A percentile compares a stretch with the other conserved stretches of the same genome.
Conservation (phyloP, 1,139 yeast species). For the Yamadazyma siamensis region DNA sequence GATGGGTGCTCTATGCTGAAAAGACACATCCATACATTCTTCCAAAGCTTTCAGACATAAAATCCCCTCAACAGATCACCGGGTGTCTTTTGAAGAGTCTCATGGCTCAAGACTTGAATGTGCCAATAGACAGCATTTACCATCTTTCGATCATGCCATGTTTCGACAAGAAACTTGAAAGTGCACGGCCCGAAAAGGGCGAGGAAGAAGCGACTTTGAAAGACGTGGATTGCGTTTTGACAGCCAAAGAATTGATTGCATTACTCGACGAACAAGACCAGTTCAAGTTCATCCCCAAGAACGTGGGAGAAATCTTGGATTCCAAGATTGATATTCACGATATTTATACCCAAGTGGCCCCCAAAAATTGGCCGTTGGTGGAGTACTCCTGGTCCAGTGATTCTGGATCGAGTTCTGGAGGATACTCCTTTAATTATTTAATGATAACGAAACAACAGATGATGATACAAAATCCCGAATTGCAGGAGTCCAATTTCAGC, state of each 20-base stretch:
- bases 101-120: conserved; percentile 37
- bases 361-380: conserved; percentile 55
- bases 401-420: conserved; percentile 85
- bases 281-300: conserved; percentile 20
- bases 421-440: conserved; percentile 69
- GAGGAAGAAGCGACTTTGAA: conserved; percentile 11
- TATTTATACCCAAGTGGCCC: conserved; percentile 40
- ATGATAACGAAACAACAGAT: conserved; percentile 32
- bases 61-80: conserved; percentile 92
- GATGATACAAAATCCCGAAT: conserved; percentile 17
- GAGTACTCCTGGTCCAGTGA: conserved; percentile 68
- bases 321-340: conserved; percentile 15
- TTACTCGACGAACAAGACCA: conserved; percentile 47
- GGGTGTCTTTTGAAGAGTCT: conserved; percentile 71
- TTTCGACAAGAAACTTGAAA: conserved; percentile 93
- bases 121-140: conserved; percentile 47
- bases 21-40: conserved; percentile 88
- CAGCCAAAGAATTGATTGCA: conserved; percentile 82
- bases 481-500: conserved; percentile 19
- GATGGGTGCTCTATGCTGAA: conserved; percentile 94
- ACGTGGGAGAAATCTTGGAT: conserved; percentile 11
- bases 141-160: conserved; percentile 94
- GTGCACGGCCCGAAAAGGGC: conserved; percentile 72
- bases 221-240: conserved; percentile 92
- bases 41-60: conserved; percentile 58